A percentile compares a stretch with the other conserved stretches of the same genome.
Evolutionary conservation across 768 basidiomycete species (phyloP).

Genomic region (Hydnomerulius pinastri): DNA sequence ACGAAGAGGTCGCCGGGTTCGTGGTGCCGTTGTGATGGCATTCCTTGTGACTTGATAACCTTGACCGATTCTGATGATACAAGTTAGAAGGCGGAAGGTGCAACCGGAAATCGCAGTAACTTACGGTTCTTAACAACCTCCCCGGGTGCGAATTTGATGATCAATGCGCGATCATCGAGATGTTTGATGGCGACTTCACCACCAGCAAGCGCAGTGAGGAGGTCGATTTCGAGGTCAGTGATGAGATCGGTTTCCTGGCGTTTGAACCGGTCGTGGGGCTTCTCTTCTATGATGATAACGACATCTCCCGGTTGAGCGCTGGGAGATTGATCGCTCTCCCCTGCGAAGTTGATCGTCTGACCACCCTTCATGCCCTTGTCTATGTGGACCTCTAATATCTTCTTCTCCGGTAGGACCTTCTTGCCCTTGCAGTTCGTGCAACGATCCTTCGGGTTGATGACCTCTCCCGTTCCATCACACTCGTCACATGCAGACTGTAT

Average conservation of each 20-base stretch:
- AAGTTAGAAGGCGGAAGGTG: not conserved
- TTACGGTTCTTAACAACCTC: slow-evolving; percentile 92
- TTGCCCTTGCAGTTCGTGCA: slow-evolving; percentile 94
- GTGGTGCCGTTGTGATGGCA: slow-evolving; percentile 98
- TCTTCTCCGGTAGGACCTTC: slow-evolving; percentile 92
- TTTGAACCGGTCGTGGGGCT: slow-evolving; percentile 85
- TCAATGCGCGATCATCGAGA: slow-evolving; percentile 86
- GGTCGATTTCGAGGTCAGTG: slow-evolving; percentile 86
- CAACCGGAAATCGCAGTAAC: slow-evolving; percentile 26
- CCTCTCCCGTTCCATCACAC: slow-evolving; percentile 90
- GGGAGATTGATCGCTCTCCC: slow-evolving; percentile 93
- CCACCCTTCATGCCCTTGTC: slow-evolving; percentile 98
- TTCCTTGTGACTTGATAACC: slow-evolving; percentile 92
- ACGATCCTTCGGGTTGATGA: slow-evolving; percentile 91
- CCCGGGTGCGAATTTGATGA: slow-evolving; percentile 84
- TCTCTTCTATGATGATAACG: slow-evolving; percentile 92
- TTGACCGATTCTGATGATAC: slow-evolving; percentile 72
- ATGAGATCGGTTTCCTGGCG: slow-evolving; percentile 87
- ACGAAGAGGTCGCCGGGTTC: slow-evolving; percentile 93
- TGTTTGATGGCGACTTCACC: slow-evolving; percentile 90
- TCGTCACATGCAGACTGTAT: slow-evolving; percentile 95
- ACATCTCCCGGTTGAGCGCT: slow-evolving; percentile 91
- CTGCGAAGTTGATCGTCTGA: slow-evolving; percentile 84
- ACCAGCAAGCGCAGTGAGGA: slow-evolving; percentile 91
- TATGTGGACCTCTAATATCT: slow-evolving; percentile 96